These are phyloP conservation scores for Polyrhizophydium stewartii DNA, from an alignment of 371 early-diverging fungal species.

Conservation along the genomic window DNA sequence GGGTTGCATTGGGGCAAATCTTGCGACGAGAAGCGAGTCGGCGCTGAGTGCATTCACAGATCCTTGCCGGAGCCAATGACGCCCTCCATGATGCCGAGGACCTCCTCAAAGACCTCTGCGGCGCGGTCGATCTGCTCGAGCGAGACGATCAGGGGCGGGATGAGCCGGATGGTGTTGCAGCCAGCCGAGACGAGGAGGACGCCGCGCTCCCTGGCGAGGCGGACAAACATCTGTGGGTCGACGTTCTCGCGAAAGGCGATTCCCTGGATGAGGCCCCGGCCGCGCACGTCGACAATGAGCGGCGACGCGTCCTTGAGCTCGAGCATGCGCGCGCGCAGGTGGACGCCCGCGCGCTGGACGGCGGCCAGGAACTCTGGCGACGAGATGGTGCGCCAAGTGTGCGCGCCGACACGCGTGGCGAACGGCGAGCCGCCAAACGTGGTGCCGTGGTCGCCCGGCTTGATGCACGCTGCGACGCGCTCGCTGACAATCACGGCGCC, in stretches of 20 bases:
- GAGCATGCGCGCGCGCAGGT: conserved; percentile 28
- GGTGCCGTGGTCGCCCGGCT: conserved; percentile 89
- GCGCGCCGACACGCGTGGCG: conserved; percentile 70
- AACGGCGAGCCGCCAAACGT: conserved; percentile 95
- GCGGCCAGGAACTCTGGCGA: conserved; percentile 62
- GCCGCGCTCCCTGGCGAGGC: conserved; percentile 73
- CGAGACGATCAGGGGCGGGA: conserved; percentile 78
- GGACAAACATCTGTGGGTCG: conserved; percentile 67
- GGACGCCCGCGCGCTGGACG: conserved; percentile 57
- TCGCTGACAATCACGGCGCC: conserved; percentile 79
- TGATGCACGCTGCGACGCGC: conserved; percentile 74
- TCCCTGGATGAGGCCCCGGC: conserved; percentile 81
- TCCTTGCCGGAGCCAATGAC: no score
- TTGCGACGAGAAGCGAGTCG: no score
- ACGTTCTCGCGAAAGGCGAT: conserved; percentile 30
- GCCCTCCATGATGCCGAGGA: conserved; percentile 35
- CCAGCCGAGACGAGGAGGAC: conserved; percentile 86
- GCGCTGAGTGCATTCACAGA: no score
- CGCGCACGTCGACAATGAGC: conserved; percentile 68
- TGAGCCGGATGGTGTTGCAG: conserved; percentile 80
- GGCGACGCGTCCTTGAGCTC: conserved; percentile 47
- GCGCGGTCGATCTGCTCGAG: conserved; percentile 66
- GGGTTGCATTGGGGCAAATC: no score
- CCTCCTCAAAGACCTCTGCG: conserved; percentile 58
- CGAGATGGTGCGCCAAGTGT: conserved; percentile 67